Evolutionary conservation across 2,329 filamentous ascomycete genomes (phyloP).

Genomic region (Phaeosphaeriaceae sp.): DNA sequence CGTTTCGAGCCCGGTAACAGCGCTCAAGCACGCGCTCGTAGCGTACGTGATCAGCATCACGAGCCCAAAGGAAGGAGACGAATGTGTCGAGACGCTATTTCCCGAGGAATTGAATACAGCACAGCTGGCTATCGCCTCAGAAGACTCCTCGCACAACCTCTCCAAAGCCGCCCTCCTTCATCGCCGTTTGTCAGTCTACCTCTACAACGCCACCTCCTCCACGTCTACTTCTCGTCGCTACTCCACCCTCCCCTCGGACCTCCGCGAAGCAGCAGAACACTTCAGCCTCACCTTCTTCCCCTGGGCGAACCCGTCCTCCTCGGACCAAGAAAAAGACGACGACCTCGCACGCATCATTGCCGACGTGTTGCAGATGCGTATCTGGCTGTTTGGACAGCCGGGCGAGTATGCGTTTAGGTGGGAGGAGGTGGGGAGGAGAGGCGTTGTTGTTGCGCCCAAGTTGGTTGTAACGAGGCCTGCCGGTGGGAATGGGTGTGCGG

Average conservation of each 20-base stretch:
- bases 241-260: constrained; percentile 19
- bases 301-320: constrained; percentile 38
- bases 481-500: neutral
- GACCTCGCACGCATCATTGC: constrained; percentile 34
- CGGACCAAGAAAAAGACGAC: constrained; percentile 38
- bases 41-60: constrained; percentile 34
- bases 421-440: constrained; percentile 31
- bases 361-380: constrained; percentile 30
- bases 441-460: constrained; percentile 30
- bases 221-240: constrained; percentile 1
- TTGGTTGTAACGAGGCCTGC: constrained; percentile 20
- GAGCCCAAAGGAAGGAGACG: constrained; percentile 14
- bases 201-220: constrained; percentile 23
- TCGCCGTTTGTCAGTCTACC: constrained; percentile 33
- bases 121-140: too few species aligned
- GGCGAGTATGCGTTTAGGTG: constrained; percentile 35
- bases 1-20: constrained; percentile 31
- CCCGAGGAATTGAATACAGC: neutral
- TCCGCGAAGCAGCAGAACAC: constrained; percentile 43
- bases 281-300: constrained; percentile 45
- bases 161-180: constrained; percentile 32
- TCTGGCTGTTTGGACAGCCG: constrained; percentile 41
- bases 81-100: neutral
- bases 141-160: too few species aligned
- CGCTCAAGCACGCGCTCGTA: constrained; percentile 41